phyloP scores from a whole-genome alignment of 768 basidiomycete species.

The Sporobolomyces pararoseus region DNA sequence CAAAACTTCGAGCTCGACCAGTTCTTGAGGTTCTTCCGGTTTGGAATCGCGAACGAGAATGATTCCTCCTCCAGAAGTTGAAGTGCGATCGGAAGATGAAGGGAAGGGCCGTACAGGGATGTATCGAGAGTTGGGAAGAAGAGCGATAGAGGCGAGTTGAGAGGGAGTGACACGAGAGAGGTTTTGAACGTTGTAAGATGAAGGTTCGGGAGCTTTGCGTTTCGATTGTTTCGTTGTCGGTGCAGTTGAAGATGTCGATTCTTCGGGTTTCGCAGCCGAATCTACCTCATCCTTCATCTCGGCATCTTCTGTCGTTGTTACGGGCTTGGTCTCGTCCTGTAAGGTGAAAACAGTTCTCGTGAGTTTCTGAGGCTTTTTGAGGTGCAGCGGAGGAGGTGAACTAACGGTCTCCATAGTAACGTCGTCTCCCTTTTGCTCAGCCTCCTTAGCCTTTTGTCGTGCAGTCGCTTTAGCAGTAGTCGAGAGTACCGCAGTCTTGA shows the following conservation, averaged over 20 bases:
- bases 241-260: conserved; percentile 1
- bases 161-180: conserved; percentile 87
- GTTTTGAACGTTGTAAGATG: conserved; percentile 72
- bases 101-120: conserved; percentile 82
- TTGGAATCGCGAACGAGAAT: conserved; percentile 71
- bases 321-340: conserved; percentile 57
- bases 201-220: conserved; percentile 60
- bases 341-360: conserved; percentile 50
- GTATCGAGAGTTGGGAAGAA: conserved; percentile 69
- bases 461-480: conserved; percentile 97
- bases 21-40: conserved; percentile 68
- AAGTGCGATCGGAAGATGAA: conserved; percentile 57
- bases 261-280: conserved; percentile 28
- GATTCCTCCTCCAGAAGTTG: conserved; percentile 67
- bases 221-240: conserved; percentile 39
- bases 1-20: conserved; percentile 58
- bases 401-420: conserved; percentile 81
- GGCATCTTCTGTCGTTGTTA: conserved; percentile 58
- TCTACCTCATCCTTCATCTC: conserved; percentile 74
- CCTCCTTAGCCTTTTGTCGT: conserved; percentile 71
- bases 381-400: no score
- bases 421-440: conserved; percentile 66
- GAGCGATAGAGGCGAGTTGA: conserved; percentile 77
- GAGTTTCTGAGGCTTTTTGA: conserved; percentile 58
- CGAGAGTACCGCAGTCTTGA: conserved; percentile 89